A percentile compares a stretch with the other conserved stretches of the same genome.
Conservation (phyloP, 495 filamentous ascomycete species). For the Aspergillus indologenus region DNA sequence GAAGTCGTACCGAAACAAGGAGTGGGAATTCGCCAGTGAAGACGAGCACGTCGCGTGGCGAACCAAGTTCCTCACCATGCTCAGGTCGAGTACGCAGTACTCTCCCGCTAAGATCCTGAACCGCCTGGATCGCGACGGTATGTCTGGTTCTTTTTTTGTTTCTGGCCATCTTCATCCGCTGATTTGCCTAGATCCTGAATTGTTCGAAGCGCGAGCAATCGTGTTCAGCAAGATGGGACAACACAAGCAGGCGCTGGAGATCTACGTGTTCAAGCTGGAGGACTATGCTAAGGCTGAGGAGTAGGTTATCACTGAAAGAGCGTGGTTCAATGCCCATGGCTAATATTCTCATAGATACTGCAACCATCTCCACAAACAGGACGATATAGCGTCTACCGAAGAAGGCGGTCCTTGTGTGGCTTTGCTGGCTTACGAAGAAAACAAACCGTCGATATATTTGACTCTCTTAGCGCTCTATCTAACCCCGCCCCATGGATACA, state of each 20-base stretch:
- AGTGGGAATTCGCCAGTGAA: constrained; percentile 38
- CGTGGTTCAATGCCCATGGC: not conserved
- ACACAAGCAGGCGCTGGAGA: constrained; percentile 89
- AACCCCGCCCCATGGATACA: constrained; percentile 70
- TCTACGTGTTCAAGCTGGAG: constrained; percentile 92
- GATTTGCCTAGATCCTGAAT: constrained; percentile 61
- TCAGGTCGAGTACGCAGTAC: constrained; percentile 76
- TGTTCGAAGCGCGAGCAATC: constrained; percentile 88
- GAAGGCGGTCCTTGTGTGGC: constrained; percentile 37
- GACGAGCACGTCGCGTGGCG: constrained; percentile 55
- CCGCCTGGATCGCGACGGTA: constrained; percentile 75
- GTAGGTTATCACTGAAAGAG: constrained; percentile 40
- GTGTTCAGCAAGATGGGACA: constrained; percentile 94
- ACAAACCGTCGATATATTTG: constrained; percentile 75
- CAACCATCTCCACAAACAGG: constrained; percentile 70
- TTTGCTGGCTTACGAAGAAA: constrained; percentile 50
- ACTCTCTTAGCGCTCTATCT: constrained; percentile 89
- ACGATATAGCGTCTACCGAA: constrained; percentile 40
- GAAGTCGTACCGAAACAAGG: constrained; percentile 36
- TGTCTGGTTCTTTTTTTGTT: constrained; percentile 22
- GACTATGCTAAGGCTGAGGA: constrained; percentile 91
- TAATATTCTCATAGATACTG: constrained; percentile 63
- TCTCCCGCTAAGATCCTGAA: constrained; percentile 70
- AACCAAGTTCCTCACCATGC: constrained; percentile 66
- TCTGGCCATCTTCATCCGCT: not conserved